Conservation (phyloP, 208 protist species). For the Crithidia acanthocephali region DNA sequence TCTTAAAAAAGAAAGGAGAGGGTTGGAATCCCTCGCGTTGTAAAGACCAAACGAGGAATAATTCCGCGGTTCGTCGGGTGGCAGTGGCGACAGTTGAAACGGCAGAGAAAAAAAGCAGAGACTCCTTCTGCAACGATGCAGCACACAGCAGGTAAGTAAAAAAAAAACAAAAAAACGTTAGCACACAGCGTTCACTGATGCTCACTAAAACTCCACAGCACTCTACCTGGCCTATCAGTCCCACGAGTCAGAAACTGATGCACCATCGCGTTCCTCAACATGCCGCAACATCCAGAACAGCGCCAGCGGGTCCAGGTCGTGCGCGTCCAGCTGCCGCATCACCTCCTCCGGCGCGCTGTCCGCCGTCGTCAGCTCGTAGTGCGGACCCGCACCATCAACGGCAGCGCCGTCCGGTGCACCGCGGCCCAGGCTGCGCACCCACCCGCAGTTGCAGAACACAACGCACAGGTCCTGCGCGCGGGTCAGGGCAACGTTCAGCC, state of each 20-base stretch:
- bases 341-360: constrained; percentile 26
- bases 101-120: background rate
- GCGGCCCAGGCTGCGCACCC: constrained; percentile 31
- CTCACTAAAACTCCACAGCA: too few species aligned
- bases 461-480: constrained; percentile 74
- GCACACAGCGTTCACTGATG: too few species aligned
- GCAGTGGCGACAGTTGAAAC: too few species aligned
- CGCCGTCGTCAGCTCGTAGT: constrained; percentile 13
- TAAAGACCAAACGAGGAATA: too few species aligned
- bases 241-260: background rate
- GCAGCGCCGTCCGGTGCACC: background rate
- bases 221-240: too few species aligned
- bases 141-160: background rate
- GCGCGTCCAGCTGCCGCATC: constrained; percentile 21
- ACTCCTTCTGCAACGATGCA: too few species aligned
- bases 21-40: too few species aligned
- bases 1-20: too few species aligned
- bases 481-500: constrained; percentile 93
- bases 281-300: constrained; percentile 43
- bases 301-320: constrained; percentile 53
- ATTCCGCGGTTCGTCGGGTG: too few species aligned
- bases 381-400: background rate
- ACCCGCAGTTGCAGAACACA: constrained; percentile 52
- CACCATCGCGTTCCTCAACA: constrained; percentile 17
- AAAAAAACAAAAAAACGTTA: constrained; percentile 3